Evolutionary conservation across 495 filamentous ascomycete species (phyloP).

Genomic region (Penicillium argentinense): DNA sequence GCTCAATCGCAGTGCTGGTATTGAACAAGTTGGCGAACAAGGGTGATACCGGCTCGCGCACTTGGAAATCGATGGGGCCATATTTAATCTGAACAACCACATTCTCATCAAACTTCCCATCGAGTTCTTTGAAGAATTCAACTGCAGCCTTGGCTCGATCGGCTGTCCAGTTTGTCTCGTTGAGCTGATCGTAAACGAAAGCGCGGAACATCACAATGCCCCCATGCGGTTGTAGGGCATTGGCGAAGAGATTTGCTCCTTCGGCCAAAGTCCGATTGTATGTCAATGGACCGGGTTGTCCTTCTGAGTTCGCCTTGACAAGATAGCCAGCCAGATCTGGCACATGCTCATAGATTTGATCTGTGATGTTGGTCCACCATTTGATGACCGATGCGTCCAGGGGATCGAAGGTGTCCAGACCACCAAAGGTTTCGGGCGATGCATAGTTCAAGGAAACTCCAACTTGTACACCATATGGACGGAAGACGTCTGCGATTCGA

Average conservation of each 20-base stretch:
- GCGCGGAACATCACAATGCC: slow-evolving; percentile 72
- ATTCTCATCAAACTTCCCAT: slow-evolving; percentile 67
- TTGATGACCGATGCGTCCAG: slow-evolving; percentile 56
- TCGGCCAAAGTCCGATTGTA: slow-evolving; percentile 70
- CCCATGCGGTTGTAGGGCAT: slow-evolving; percentile 57
- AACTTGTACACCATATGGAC: slow-evolving; percentile 66
- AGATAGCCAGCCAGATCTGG: slow-evolving; percentile 70
- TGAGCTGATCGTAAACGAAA: slow-evolving; percentile 67
- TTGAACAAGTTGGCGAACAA: slow-evolving; percentile 63
- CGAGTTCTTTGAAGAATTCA: slow-evolving; percentile 63
- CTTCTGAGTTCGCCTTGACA: slow-evolving; percentile 74
- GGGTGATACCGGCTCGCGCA: slow-evolving; percentile 68
- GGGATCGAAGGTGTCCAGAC: slow-evolving; percentile 63
- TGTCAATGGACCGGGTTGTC: slow-evolving; percentile 66
- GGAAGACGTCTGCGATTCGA: slow-evolving; percentile 61
- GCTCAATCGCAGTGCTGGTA: slow-evolving; percentile 61
- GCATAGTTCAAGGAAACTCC: slow-evolving; percentile 69
- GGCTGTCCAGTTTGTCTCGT: slow-evolving; percentile 59
- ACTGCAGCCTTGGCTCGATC: slow-evolving; percentile 71
- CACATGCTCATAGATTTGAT: slow-evolving; percentile 56
- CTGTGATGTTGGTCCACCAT: slow-evolving; percentile 62
- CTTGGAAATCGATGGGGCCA: slow-evolving; percentile 75
- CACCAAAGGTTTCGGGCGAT: slow-evolving; percentile 57
- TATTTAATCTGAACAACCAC: slow-evolving; percentile 73
- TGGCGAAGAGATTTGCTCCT: slow-evolving; percentile 70